Evolutionary conservation across 306 rosid genomes (phyloP), one percentile per base, ranked within the genome.

Genomic region (Mucuna pruriens): DNA sequence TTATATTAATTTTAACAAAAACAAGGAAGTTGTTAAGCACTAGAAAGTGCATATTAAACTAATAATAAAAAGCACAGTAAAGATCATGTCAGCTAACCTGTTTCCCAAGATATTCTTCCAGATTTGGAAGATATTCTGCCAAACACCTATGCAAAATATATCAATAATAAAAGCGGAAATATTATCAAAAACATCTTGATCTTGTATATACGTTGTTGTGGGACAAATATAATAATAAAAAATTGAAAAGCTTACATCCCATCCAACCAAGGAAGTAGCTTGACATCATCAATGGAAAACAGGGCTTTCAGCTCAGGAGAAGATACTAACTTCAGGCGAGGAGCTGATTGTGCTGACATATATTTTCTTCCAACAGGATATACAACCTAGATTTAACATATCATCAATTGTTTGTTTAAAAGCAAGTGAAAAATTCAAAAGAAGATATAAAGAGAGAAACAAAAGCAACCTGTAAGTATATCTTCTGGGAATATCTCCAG

Each of bases 341-440:
- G 98, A 65, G 99, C 94, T 64, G 94, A 87, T 86, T 96, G 92
- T 52, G 89, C 67, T 45, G 96, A 75, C 48, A 61, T 76, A 82
- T 87, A 88, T 74, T 89, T 95, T 73, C 86, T 93, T 83, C 91
- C 98, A 81, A 96, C 92, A 70, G 98, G 97, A 90, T 90, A 96
- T 38, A 90, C 83, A 91, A 64, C 97, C 87, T 84, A 38, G n/a
- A 68, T 67, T 80, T 74, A 76, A 78, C 80, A 82, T 70, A 51
- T 54, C 57, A 79, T 49, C 80, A 74, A 16, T 65, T 65, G 65
- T 42, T 71, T 49, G 64, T 55, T 51, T 25, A 16, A 65, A 77
- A 81, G 80, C 44, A 34, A 82, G 74, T 60, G 48, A 29, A 10
- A 69, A 33, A 4, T 66, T 66, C 62, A 62, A 19, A 68, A 8